Percentiles rank a stretch among this genome's conserved stretches.
phyloP scores from a whole-genome alignment of 2,329 filamentous ascomycete species.

The Didymella lethalis region DNA sequence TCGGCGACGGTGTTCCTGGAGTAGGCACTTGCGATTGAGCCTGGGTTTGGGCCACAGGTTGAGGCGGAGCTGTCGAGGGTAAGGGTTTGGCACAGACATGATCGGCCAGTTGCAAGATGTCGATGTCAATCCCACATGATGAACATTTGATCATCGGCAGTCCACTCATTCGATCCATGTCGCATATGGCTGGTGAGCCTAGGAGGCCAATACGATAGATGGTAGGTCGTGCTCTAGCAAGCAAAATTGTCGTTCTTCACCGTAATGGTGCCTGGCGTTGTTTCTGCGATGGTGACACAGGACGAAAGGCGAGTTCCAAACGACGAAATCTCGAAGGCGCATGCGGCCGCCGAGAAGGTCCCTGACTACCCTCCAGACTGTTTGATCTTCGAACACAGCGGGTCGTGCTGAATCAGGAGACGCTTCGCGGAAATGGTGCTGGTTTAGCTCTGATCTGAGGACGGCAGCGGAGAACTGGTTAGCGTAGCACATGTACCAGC shows the following conservation, averaged over 20 bases:
- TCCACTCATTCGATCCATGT: conserved; percentile 43
- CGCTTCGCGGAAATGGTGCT: conserved; percentile 42
- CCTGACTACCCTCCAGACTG: conserved; percentile 34
- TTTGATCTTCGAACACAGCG: conserved; percentile 38
- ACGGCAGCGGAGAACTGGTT: conserved; percentile 43
- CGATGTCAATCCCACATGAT: conserved; percentile 66
- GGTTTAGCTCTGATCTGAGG: conserved; percentile 45
- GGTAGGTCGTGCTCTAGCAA: conserved; percentile 14
- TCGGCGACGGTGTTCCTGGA: conserved; percentile 25
- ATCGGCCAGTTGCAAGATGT: conserved; percentile 86
- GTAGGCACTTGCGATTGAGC: conserved; percentile 14
- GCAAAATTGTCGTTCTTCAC: conserved; percentile 10
- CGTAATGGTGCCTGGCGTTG: conserved; percentile 19
- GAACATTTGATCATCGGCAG: conserved; percentile 53
- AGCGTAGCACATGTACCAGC: conserved; percentile 36
- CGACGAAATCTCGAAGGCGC: conserved; percentile 30
- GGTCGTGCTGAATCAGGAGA: conserved; percentile 43
- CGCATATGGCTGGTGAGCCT: conserved; percentile 28
- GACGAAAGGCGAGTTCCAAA: conserved; percentile 29
- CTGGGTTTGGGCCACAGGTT: conserved; percentile 8
- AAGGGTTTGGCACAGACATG: conserved; percentile 70
- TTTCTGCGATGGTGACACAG: conserved; percentile 38
- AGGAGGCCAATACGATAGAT: conserved; percentile 5
- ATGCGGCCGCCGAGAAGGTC: conserved; percentile 32
- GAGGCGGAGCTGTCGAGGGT: conserved; percentile 31